A percentile compares a stretch with the other conserved stretches of the same genome.
phyloP scores from a whole-genome alignment of 306 rosid genomes.

The Vigna nakashimae region DNA sequence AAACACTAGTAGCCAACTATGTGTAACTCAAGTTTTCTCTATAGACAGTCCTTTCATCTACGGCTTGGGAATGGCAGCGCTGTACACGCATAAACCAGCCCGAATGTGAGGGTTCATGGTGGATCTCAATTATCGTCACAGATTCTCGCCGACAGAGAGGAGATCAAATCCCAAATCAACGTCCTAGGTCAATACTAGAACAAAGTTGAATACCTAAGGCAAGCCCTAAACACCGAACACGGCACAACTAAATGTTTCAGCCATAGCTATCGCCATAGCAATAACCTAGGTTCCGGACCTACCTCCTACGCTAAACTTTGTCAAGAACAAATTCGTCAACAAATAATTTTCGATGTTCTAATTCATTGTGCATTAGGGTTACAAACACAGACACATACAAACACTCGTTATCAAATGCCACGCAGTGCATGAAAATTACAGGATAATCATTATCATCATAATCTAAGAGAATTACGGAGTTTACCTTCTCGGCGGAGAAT shows the following conservation, averaged over 20 bases:
- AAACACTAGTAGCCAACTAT: neutral
- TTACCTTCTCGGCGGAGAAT: conserved; percentile 81
- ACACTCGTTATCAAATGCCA: neutral
- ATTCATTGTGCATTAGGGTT: neutral
- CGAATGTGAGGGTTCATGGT: neutral
- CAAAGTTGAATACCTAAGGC: neutral
- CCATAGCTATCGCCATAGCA: neutral
- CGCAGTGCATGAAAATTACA: neutral
- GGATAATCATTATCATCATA: neutral
- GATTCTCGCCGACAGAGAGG: neutral
- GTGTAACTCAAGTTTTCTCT: neutral
- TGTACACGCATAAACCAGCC: neutral
- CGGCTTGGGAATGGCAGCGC: neutral
- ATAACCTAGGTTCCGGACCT: neutral
- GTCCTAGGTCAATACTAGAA: neutral
- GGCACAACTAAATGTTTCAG: neutral
- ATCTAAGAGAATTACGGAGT: conserved; percentile 17
- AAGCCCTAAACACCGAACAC: neutral
- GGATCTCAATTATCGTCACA: neutral
- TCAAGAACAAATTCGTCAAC: neutral
- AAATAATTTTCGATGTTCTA: neutral
- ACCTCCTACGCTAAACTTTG: neutral
- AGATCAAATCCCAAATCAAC: neutral
- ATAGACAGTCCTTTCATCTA: neutral
- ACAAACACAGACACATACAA: neutral